Evolutionary conservation across 495 filamentous ascomycete genomes (phyloP).

Genomic region (Articulospora tetracladia): DNA sequence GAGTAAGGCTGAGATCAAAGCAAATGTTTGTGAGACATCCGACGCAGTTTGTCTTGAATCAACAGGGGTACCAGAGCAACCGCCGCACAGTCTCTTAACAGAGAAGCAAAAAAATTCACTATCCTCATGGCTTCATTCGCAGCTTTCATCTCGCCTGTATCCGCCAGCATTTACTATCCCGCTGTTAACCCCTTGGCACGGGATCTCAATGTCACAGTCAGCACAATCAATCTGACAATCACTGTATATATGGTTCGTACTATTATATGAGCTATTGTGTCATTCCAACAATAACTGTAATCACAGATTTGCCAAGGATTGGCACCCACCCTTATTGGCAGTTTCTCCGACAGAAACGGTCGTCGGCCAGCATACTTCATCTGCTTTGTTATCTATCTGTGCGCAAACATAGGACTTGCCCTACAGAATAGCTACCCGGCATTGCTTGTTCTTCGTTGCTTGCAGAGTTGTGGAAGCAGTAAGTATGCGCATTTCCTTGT

Average conservation of each 20-base stretch:
- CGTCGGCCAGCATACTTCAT: constrained; percentile 51
- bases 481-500: background rate
- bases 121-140: constrained; percentile 55
- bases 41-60: no score
- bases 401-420: constrained; percentile 50
- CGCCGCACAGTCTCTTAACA: no score
- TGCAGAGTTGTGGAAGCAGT: constrained; percentile 48
- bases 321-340: constrained; percentile 53
- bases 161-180: constrained; percentile 69
- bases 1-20: no score
- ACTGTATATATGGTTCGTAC: constrained; percentile 40
- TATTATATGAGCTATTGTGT: constrained; percentile 24
- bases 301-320: constrained; percentile 50
- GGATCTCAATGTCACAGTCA: constrained; percentile 47
- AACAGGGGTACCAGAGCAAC: no score
- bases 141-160: constrained; percentile 68
- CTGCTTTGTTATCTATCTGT: constrained; percentile 47
- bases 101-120: constrained; percentile 57
- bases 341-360: constrained; percentile 50
- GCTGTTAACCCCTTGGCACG: constrained; percentile 52
- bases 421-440: constrained; percentile 45
- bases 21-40: no score
- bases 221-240: constrained; percentile 59
- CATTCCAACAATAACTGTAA: background rate
- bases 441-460: constrained; percentile 45